These are phyloP conservation scores for Saccharomycopsis lassenensis DNA, from an alignment of 805 yeast genomes.

Conservation along the genomic window DNA sequence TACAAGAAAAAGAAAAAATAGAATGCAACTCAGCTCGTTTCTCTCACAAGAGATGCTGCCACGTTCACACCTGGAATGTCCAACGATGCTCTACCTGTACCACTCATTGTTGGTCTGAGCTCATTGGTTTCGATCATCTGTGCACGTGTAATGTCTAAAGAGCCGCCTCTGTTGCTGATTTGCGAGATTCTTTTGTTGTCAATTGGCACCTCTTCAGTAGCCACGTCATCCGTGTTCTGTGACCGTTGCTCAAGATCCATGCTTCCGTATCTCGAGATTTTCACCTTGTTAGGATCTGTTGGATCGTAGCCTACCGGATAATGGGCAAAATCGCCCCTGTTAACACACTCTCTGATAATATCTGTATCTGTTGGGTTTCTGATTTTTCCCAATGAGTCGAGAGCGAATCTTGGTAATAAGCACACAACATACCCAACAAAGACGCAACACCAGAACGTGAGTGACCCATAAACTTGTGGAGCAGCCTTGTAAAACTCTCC, in stretches of 20 bases:
- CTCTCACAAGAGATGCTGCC: too few species aligned
- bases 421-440: constrained; percentile 45
- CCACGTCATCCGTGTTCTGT: too few species aligned
- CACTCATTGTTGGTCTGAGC: constrained; percentile 9
- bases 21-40: too few species aligned
- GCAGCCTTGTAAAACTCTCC: constrained; percentile 58
- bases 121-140: constrained; percentile 15
- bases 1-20: too few species aligned
- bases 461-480: constrained; percentile 47
- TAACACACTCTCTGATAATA: constrained; percentile 52
- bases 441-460: constrained; percentile 53
- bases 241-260: too few species aligned
- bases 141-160: constrained; percentile 15
- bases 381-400: constrained; percentile 37
- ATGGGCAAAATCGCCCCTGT: constrained; percentile 38
- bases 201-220: too few species aligned
- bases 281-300: constrained; percentile 19
- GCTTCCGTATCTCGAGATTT: constrained; percentile 19
- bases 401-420: constrained; percentile 49
- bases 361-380: constrained; percentile 60
- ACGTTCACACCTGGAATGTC: constrained; percentile 17
- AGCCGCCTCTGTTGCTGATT: too few species aligned
- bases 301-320: constrained; percentile 45
- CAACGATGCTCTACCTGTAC: constrained; percentile 16
- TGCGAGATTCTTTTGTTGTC: too few species aligned